Conservation (phyloP, 495 filamentous ascomycete genomes). For the Alectoria sarmentosa region DNA sequence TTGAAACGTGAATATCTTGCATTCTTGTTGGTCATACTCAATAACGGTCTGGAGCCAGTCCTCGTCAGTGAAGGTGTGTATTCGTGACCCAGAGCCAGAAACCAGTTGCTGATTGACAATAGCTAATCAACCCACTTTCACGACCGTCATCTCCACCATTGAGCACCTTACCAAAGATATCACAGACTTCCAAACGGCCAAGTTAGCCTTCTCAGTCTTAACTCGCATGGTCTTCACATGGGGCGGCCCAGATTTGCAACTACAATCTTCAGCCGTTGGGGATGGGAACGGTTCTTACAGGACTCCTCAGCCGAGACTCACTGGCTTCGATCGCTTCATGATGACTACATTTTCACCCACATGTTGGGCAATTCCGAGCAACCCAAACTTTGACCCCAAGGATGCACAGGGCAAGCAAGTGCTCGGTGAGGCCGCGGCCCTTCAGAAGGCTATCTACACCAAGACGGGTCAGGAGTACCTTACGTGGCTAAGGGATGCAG, state of each 20-base stretch:
- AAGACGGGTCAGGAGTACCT: constrained; percentile 68
- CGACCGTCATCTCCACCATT: constrained; percentile 74
- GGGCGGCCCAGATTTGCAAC: constrained; percentile 73
- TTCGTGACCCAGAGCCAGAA: background rate
- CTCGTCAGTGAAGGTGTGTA: constrained; percentile 69
- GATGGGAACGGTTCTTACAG: constrained; percentile 29
- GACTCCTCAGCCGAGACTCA: constrained; percentile 49
- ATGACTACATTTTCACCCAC: constrained; percentile 80
- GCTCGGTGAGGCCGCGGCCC: constrained; percentile 68
- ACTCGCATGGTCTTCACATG: constrained; percentile 70
- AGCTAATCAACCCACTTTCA: constrained; percentile 83
- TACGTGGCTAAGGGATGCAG: constrained; percentile 45
- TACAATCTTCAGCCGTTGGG: constrained; percentile 35
- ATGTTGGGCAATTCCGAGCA: constrained; percentile 76
- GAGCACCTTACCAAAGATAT: constrained; percentile 75
- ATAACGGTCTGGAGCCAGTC: constrained; percentile 81
- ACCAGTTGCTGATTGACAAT: constrained; percentile 14
- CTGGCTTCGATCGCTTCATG: constrained; percentile 90
- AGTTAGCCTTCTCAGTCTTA: constrained; percentile 76
- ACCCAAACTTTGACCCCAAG: constrained; percentile 66
- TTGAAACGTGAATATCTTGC: constrained; percentile 87
- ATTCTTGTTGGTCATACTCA: constrained; percentile 78
- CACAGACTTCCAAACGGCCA: constrained; percentile 67
- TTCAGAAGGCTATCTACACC: constrained; percentile 80
- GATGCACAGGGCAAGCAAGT: constrained; percentile 84